Evolutionary conservation across 129 eudicot species (phyloP), one percentile per base, ranked within the genome.

Genomic region (Chrysanthemum lavandulifolium): DNA sequence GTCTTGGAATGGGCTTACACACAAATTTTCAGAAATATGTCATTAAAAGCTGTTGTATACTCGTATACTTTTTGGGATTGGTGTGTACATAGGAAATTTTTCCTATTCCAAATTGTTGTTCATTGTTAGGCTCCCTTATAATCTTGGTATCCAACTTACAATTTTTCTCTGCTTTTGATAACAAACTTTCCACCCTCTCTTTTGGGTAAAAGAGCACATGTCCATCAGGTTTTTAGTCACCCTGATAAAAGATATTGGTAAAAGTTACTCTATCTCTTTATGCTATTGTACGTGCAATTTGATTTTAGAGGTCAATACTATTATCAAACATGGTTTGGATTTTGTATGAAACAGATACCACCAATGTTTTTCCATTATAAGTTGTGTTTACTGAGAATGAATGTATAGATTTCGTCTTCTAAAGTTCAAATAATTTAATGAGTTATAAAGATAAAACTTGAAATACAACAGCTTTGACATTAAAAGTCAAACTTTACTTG

Each of bases 381-480:
- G 47, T 6, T n/a, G n/a, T 40, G 47, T 53, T 19, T 14, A 13
- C 13, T 14, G 18, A 53, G 58, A 53, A 68, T 48, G 13, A 68
- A 68, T 25, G 45, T 51, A 53, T 61, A 15, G 63, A n/a, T 15
- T 70, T 68, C 9, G 13, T 50, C 29, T 6, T 50, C 25, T 10
- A 48, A 48, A 45, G 5, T 19, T 48, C 18, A 50, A 57, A 58
- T n/a, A 33, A 78, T 8, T 40, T 71, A 4, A 71, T 71, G 7
- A 64, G 31, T 18, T 78, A 62, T 71, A 10, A 56, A 52, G 21
- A 51, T 53, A 5, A 18, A 78, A 65, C 19, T 36, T 74, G 65
- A 33, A 75, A 54, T 62, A 53, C 73, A 25, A 56, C 61, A 54
- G 73, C 73, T 72, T 78, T 78, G 77, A 65, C 68, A 55, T 54